Evolutionary conservation across 805 yeast genomes (phyloP), one percentile per base, ranked within the genome.

Genomic region (Monosporozyma unispora): DNA sequence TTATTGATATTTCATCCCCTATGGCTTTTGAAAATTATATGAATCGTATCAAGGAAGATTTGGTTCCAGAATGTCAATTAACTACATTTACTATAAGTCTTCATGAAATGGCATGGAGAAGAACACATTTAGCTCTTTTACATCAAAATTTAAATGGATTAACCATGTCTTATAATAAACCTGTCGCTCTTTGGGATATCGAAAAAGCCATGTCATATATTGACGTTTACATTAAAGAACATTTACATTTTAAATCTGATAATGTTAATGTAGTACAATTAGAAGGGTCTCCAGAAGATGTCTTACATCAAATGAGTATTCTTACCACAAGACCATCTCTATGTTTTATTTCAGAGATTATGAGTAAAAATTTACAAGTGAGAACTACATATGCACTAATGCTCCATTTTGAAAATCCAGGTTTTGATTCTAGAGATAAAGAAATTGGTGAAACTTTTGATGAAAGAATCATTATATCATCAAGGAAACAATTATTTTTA

Each of bases 311-410:
- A 35, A 12, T 50, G 42, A 48, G 52, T 14, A 25, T 52, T 2
- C 19, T 52, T 4, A 43, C 52, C 11, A 50, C 57, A 9, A 46
- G 44, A 45, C 52, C 49, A 35, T 50, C 63, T 1, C 47, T 54
- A 10, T 48, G 55, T 4, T 53, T 62, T 44, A 61, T 62, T 18
- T 54, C 57, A n/a, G 52, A 58, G n/a, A 49, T 58, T 25, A 48
- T 63, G 51, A 58, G 62, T 41, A 52, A 52, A 25, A 44, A 58
- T 35, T 48, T 61, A 29, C 42, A 61, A 44, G 51, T 62, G 12
- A 57, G 67, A 48, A 55, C 61, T 2, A 54, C 63, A 1, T 54
- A 57, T 48, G 61, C 68, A 2, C 23, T 63, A n/a, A 52, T 62
- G 47, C 48, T 60, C 21, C 60, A 63, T 53, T 63, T 61, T 44